A percentile compares a stretch with the other conserved stretches of the same genome.
These are phyloP conservation scores for Calocera cornea DNA, from an alignment of 768 basidiomycete species.

Conservation along the genomic window DNA sequence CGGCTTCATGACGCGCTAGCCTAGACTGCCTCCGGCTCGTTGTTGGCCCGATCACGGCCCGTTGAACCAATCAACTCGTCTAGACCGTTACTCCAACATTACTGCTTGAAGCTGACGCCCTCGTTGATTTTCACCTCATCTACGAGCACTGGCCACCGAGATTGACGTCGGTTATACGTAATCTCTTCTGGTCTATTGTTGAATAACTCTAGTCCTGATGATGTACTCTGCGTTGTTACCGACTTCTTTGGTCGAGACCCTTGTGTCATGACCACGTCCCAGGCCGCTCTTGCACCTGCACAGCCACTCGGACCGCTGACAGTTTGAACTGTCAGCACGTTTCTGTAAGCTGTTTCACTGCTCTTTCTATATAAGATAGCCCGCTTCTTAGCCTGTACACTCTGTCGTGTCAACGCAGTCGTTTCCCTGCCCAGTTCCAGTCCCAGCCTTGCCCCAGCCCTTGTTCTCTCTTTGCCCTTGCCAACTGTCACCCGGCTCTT, in stretches of 20 bases:
- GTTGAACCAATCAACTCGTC: not conserved
- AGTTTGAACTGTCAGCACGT: no score
- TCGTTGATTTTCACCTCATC: not conserved
- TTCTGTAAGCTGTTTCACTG: no score
- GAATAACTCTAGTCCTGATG: not conserved
- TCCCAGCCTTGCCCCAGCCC: no score
- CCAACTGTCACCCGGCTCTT: no score
- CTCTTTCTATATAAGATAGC: no score
- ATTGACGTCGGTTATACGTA: not conserved
- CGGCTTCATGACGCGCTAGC: not conserved
- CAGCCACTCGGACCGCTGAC: no score
- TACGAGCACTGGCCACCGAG: not conserved
- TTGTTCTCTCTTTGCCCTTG: no score
- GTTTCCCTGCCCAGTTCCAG: no score
- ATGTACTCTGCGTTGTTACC: no score
- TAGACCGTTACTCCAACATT: not conserved
- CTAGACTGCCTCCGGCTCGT: not conserved
- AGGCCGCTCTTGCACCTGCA: not conserved
- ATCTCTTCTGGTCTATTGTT: not conserved
- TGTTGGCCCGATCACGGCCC: not conserved
- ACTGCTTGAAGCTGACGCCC: not conserved
- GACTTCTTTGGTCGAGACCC: not conserved
- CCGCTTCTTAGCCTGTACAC: no score
- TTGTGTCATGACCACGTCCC: not conserved
- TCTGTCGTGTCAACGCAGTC: no score